Evolutionary conservation across 2,329 filamentous ascomycete species (phyloP).

Genomic region (Colletotrichum endophyticum): DNA sequence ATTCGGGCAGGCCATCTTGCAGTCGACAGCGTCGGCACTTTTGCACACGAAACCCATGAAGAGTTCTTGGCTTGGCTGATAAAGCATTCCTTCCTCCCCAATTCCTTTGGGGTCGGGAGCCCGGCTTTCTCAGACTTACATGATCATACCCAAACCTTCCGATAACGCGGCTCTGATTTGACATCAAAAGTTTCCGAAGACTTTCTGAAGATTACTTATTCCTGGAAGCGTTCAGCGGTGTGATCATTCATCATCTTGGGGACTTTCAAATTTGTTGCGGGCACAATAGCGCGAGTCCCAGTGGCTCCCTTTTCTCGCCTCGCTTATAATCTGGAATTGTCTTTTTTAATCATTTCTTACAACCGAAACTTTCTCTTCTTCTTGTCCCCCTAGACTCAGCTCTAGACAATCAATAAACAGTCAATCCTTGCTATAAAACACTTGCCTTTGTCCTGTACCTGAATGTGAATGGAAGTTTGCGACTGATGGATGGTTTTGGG

Average conservation of each 20-base stretch:
- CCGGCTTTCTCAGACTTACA: neutral
- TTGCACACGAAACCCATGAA: neutral
- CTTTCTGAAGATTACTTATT: neutral
- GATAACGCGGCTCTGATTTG: neutral
- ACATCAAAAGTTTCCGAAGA: neutral
- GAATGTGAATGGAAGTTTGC: neutral
- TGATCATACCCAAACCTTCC: neutral
- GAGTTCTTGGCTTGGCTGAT: neutral
- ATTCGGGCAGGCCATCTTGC: constrained; percentile 2
- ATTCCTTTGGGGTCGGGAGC: neutral
- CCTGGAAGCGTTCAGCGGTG: neutral
- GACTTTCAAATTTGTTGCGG: constrained; percentile 13
- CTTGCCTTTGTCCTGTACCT: neutral
- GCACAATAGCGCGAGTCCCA: neutral
- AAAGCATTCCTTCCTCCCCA: neutral
- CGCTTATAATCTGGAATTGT: neutral
- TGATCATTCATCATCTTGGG: neutral
- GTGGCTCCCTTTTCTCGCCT: neutral
- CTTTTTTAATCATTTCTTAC: constrained; percentile 11
- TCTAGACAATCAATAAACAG: constrained; percentile 6
- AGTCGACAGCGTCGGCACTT: constrained; percentile 2
- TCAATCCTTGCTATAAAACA: constrained; percentile 2
- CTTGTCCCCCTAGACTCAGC: neutral
- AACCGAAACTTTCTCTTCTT: constrained; percentile 5
- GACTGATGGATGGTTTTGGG: neutral